Conservation (phyloP, 257 asterid species). For the Fraxinus cuspidata region DNA sequence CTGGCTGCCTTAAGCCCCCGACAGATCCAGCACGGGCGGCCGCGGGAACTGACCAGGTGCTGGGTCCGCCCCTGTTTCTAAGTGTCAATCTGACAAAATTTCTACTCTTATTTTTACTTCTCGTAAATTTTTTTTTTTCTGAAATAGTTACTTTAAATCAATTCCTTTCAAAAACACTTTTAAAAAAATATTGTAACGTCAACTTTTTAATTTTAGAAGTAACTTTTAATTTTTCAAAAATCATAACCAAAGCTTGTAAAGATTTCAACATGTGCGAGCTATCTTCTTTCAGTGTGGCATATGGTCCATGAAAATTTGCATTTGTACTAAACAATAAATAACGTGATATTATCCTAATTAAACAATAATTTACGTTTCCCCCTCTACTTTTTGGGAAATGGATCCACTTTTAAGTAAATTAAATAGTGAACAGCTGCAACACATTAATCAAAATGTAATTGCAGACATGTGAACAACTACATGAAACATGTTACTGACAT, state of each 20-base stretch:
- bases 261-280: neutral
- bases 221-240: too few species aligned
- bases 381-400: neutral
- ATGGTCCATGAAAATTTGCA: neutral
- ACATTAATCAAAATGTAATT: slow-evolving; percentile 20
- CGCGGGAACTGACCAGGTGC: too few species aligned
- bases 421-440: slow-evolving; percentile 27
- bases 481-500: slow-evolving; percentile 24
- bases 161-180: too few species aligned
- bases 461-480: slow-evolving; percentile 21
- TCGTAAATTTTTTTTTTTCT: too few species aligned
- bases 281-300: neutral
- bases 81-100: too few species aligned
- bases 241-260: neutral
- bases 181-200: too few species aligned
- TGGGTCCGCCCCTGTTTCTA: too few species aligned
- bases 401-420: neutral
- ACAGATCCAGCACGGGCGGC: too few species aligned
- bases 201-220: too few species aligned
- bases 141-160: too few species aligned
- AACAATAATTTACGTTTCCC: neutral
- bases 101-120: too few species aligned
- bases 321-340: neutral
- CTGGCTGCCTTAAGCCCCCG: too few species aligned
- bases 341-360: neutral